Evolutionary conservation across 768 basidiomycete genomes (phyloP), one percentile per base, ranked within the genome.

Genomic region (Dentipellis sp.): DNA sequence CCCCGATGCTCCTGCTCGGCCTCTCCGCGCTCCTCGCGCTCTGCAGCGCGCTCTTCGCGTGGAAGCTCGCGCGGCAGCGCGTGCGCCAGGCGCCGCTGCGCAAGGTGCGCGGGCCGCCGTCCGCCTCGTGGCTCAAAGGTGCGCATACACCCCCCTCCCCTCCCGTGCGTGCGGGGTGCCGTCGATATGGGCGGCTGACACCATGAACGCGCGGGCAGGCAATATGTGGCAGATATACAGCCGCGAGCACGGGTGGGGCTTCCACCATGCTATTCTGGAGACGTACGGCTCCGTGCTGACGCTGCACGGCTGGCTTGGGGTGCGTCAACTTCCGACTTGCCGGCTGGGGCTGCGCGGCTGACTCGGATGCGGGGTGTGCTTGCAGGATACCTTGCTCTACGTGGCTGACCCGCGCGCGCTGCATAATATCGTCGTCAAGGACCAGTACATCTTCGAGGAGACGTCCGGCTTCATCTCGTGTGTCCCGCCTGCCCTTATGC

Each of bases 391-490:
- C 16, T 48, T 48, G 21, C n/a, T 56, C 21, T 56, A 56, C 48
- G 55, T 52, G 23, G 21, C 37, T 34, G 49, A 51, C 36, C 49
- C 50, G 10, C n/a, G n/a, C 5, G 59, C 60, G 7, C 50, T 62
- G 29, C 56, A 60, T 12, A 23, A 57, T 17, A 52, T 60, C 34
- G 40, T 59, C 16, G 52, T 62, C 10, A 61, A 61, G 46, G 55
- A 61, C n/a, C 59, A 59, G 36, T 42, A 59, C 46, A 54, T 54
- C 7, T 62, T 39, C 49, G 56, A 56, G 38, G 59, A 57, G 48
- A 56, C 55, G 12, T 39, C 45, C 22, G 38, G 36, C 22, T 59
- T 60, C 52, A 62, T 50, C 50, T 8, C 22, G 55, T 36, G 21
- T 19, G 10, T 40, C 14, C 40, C n/a, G n/a, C n/a, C n/a, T n/a